These are phyloP conservation scores for Candida ovalis DNA, from an alignment of 805 yeast genomes.

Conservation along the genomic window DNA sequence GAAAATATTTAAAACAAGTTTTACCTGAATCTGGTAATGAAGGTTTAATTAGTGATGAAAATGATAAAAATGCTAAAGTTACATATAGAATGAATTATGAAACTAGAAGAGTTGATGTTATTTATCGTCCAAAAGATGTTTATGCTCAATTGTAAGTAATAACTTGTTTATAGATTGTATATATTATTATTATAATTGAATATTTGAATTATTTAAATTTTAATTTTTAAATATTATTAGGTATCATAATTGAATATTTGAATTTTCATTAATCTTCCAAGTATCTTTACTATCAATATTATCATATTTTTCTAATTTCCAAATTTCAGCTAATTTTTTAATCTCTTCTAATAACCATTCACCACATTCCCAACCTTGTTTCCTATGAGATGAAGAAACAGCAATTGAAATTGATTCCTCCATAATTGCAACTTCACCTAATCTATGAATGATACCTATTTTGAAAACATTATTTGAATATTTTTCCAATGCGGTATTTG, in stretches of 20 bases:
- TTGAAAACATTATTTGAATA: constrained; percentile 21
- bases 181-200: not conserved
- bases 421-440: constrained; percentile 45
- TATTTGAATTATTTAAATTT: not conserved
- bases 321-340: constrained; percentile 43
- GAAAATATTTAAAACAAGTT: constrained; percentile 52
- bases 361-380: constrained; percentile 46
- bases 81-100: constrained; percentile 60
- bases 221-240: constrained; percentile 1
- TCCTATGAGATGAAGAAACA: constrained; percentile 42
- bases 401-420: constrained; percentile 45
- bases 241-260: constrained; percentile 13
- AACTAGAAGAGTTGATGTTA: constrained; percentile 45
- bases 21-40: constrained; percentile 50
- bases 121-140: constrained; percentile 53
- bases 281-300: constrained; percentile 37
- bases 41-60: constrained; percentile 27
- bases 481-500: constrained; percentile 27
- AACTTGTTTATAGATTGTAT: not conserved
- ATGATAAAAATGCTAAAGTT: constrained; percentile 46
- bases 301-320: constrained; percentile 45
- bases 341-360: constrained; percentile 42
- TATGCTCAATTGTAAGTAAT: constrained; percentile 24
- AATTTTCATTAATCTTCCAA: constrained; percentile 44
- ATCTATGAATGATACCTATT: constrained; percentile 40